These are phyloP conservation scores for Pharus latifolius DNA, from an alignment of 176 grass and related monocot species.

Conservation along the genomic window DNA sequence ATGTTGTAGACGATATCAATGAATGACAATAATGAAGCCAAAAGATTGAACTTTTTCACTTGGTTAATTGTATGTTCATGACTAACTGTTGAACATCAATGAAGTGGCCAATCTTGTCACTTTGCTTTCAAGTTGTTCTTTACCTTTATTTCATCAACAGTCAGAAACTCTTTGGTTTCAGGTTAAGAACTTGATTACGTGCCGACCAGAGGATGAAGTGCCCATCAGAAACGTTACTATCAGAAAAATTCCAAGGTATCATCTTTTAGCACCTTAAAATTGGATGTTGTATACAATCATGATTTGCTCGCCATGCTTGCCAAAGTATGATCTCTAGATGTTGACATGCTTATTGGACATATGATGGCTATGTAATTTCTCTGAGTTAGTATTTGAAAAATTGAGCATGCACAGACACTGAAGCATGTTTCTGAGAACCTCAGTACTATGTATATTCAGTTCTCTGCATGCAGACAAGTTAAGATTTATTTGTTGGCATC, in stretches of 20 bases:
- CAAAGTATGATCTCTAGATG: not conserved
- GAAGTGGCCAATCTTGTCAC: not conserved
- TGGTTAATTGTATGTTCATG: not conserved
- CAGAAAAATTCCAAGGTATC: constrained; percentile 96
- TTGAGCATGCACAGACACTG: not conserved
- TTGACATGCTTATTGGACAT: not conserved
- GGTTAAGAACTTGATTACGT: constrained; percentile 98
- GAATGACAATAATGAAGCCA: not conserved
- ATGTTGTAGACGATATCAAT: not conserved
- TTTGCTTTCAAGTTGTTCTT: constrained; percentile 2
- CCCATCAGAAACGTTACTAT: constrained; percentile 90
- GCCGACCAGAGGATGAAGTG: constrained; percentile 71
- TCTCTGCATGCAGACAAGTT: not conserved
- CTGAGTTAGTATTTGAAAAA: not conserved
- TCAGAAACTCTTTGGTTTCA: constrained; percentile 4
- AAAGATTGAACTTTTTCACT: not conserved
- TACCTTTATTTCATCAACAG: not conserved
- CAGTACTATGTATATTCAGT: not conserved
- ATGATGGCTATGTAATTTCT: not conserved
- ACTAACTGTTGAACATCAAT: not conserved
- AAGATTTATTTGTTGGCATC: not conserved
- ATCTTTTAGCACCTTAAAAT: constrained; percentile 17
- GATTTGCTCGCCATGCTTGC: not conserved
- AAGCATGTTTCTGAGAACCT: not conserved
- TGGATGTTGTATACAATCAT: not conserved